phyloP scores from a whole-genome alignment of 2,329 filamentous ascomycete genomes.

The Arthrinium puccinioides region DNA sequence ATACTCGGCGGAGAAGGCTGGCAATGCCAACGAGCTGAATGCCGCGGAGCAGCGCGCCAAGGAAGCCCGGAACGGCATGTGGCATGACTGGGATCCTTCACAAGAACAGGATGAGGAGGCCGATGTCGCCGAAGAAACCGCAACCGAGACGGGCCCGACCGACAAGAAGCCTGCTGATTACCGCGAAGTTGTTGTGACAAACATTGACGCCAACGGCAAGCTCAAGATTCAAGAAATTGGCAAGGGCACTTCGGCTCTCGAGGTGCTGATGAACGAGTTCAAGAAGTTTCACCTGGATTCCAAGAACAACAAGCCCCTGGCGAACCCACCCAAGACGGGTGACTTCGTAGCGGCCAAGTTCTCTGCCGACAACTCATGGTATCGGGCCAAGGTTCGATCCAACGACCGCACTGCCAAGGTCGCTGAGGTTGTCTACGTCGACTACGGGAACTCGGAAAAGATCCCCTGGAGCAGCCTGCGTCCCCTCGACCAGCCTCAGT shows the following conservation, averaged over 20 bases:
- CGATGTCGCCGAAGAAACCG: conserved; percentile 33
- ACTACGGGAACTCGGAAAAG: conserved; percentile 92
- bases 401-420: conserved; percentile 88
- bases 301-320: conserved; percentile 67
- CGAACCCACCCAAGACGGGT: conserved; percentile 77
- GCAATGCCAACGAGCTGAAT: conserved; percentile 79
- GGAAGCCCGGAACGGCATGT: conserved; percentile 78
- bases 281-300: conserved; percentile 82
- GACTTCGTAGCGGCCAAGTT: conserved; percentile 90
- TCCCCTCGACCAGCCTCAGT: conserved; percentile 71
- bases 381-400: conserved; percentile 81
- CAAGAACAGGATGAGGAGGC: conserved; percentile 63
- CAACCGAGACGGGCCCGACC: conserved; percentile 43
- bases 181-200: conserved; percentile 86
- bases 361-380: conserved; percentile 85
- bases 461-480: conserved; percentile 80
- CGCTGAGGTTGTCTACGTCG: conserved; percentile 87
- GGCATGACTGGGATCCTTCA: conserved; percentile 90
- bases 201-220: conserved; percentile 74
- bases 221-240: conserved; percentile 91
- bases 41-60: conserved; percentile 86
- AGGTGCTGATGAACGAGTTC: conserved; percentile 86
- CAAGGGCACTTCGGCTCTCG: conserved; percentile 74
- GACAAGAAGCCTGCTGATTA: conserved; percentile 74
- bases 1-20: conserved; percentile 93